phyloP scores from a whole-genome alignment of 2,329 filamentous ascomycete genomes.

The Pseudogymnoascus pannorum region DNA sequence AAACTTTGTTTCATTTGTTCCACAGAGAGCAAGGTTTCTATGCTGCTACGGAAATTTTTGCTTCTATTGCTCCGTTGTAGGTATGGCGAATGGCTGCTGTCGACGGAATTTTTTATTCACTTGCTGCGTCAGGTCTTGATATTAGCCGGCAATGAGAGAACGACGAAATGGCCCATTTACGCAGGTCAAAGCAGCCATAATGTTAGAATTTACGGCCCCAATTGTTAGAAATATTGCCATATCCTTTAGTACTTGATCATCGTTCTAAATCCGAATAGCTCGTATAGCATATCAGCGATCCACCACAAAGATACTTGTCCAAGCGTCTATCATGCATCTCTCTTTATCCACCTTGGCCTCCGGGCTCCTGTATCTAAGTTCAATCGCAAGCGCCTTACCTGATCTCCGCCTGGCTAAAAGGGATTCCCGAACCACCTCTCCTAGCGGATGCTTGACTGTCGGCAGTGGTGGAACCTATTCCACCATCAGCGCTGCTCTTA shows the following conservation, averaged over 20 bases:
- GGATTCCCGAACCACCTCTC: background rate
- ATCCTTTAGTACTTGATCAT: background rate
- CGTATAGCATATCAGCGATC: background rate
- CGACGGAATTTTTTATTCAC: too few relatives aligned
- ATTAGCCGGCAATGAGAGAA: too few relatives aligned
- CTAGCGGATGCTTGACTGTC: background rate
- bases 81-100: too few relatives aligned
- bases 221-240: background rate
- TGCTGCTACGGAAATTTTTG: background rate
- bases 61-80: background rate
- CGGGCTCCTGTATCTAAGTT: background rate
- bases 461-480: background rate
- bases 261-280: background rate
- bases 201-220: background rate
- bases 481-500: constrained; percentile 23
- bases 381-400: background rate
- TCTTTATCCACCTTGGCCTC: background rate
- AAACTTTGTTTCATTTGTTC: too few relatives aligned
- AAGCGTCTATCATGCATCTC: background rate
- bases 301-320: background rate
- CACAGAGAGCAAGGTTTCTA: too few relatives aligned
- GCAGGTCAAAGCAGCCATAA: too few relatives aligned
- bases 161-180: too few relatives aligned
- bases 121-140: too few relatives aligned
- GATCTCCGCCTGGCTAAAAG: background rate